phyloP scores from a whole-genome alignment of 2,329 filamentous ascomycete species.

The Curvularia verruculosa region DNA sequence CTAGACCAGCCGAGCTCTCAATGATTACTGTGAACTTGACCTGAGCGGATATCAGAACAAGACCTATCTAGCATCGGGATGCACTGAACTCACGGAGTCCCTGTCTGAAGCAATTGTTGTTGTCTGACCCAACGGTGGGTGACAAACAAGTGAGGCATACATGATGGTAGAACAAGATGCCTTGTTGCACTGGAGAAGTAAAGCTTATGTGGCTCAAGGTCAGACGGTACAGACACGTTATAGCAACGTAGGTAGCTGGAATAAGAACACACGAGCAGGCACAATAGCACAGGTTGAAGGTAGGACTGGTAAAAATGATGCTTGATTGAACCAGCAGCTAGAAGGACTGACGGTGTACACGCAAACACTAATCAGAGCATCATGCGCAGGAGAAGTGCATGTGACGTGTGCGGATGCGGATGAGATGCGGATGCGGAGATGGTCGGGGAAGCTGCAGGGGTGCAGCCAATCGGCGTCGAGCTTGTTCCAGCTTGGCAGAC shows the following conservation, averaged over 20 bases:
- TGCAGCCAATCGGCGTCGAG: conserved; percentile 29
- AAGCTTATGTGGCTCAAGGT: neutral
- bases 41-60: conserved; percentile 32
- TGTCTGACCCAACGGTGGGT: conserved; percentile 77
- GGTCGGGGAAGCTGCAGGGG: conserved; percentile 27
- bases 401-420: conserved; percentile 32
- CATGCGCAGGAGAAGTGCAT: conserved; percentile 20
- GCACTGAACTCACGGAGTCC: conserved; percentile 42
- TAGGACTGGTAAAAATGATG: conserved; percentile 4
- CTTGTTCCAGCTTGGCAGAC: conserved; percentile 20
- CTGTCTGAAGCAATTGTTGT: conserved; percentile 62
- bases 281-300: conserved; percentile 4
- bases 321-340: conserved; percentile 12
- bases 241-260: neutral
- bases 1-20: conserved; percentile 64
- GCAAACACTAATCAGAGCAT: conserved; percentile 5
- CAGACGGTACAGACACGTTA: conserved; percentile 1
- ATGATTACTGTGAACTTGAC: conserved; percentile 72
- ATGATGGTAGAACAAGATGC: conserved; percentile 36
- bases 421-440: conserved; percentile 32
- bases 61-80: neutral
- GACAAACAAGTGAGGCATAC: conserved; percentile 64
- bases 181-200: neutral
- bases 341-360: conserved; percentile 9
- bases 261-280: conserved; percentile 6